Conservation (phyloP, 1,284 basidiomycete species). For the Cryptococcus floricola region DNA sequence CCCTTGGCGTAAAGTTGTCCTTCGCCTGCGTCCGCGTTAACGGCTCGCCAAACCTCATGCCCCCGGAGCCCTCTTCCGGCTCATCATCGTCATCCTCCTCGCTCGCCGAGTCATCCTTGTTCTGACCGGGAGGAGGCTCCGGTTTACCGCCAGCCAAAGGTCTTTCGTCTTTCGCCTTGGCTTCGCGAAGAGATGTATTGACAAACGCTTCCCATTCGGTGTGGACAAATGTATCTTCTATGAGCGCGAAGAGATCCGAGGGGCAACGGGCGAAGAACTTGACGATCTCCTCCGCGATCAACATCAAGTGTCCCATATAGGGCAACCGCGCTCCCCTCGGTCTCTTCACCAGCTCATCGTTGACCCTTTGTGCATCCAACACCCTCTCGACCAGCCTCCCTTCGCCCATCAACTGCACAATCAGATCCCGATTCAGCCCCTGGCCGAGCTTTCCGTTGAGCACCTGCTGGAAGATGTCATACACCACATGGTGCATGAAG, state of each 20-base stretch:
- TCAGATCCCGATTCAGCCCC: constrained; percentile 74
- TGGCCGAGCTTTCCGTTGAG: constrained; percentile 77
- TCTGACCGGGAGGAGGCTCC: constrained; percentile 8
- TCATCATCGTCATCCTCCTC: constrained; percentile 33
- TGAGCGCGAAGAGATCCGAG: constrained; percentile 63
- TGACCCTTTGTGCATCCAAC: constrained; percentile 73
- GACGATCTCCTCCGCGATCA: constrained; percentile 60
- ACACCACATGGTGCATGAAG: constrained; percentile 94
- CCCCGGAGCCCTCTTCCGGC: constrained; percentile 5
- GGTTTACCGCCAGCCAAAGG: constrained; percentile 69
- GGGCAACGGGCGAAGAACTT: constrained; percentile 70
- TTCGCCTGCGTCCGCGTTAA: constrained; percentile 29
- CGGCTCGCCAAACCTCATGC: constrained; percentile 41
- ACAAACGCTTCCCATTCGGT: constrained; percentile 87
- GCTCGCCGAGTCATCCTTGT: constrained; percentile 23
- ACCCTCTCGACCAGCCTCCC: constrained; percentile 74
- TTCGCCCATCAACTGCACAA: constrained; percentile 73
- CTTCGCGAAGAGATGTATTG: constrained; percentile 72
- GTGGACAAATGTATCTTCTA: constrained; percentile 65
- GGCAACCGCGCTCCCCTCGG: constrained; percentile 74
- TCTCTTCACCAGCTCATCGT: constrained; percentile 67
- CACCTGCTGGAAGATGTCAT: constrained; percentile 93
- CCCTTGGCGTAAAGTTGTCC: constrained; percentile 24
- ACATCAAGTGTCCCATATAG: constrained; percentile 94
- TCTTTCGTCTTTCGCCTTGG: constrained; percentile 73